Evolutionary conservation across 768 basidiomycete species (phyloP).

Genomic region (Pleurotus salmoneostramineus): DNA sequence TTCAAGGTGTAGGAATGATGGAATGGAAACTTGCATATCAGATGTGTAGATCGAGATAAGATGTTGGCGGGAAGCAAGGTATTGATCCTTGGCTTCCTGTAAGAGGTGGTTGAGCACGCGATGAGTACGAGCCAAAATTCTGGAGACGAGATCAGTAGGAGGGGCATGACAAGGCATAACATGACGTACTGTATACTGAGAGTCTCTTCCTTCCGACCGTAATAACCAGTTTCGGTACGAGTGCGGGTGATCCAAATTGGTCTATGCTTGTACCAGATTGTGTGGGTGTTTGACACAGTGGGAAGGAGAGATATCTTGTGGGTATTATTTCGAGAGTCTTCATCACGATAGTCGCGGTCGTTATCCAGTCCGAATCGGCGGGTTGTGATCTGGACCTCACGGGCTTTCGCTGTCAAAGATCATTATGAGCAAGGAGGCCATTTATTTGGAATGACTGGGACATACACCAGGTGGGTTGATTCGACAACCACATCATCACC

Average conservation of each 20-base stretch:
- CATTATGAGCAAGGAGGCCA: constrained; percentile 6
- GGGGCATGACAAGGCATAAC: not conserved
- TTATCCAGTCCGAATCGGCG: constrained; percentile 28
- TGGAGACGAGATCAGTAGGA: constrained; percentile 16
- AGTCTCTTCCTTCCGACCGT: constrained; percentile 29
- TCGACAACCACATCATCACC: constrained; percentile 69
- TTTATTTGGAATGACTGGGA: constrained; percentile 9
- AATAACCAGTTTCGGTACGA: constrained; percentile 28
- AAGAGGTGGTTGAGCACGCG: constrained; percentile 47
- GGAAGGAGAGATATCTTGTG: constrained; percentile 42
- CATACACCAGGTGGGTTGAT: constrained; percentile 57
- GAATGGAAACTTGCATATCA: constrained; percentile 27
- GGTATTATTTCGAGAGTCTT: constrained; percentile 20
- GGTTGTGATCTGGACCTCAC: constrained; percentile 51
- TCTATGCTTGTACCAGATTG: constrained; percentile 47
- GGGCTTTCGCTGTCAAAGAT: constrained; percentile 29
- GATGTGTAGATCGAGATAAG: constrained; percentile 51
- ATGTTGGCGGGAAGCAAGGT: constrained; percentile 47
- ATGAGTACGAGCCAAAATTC: constrained; percentile 47
- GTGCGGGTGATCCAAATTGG: constrained; percentile 35
- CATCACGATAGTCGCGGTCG: constrained; percentile 25
- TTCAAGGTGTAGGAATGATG: not conserved
- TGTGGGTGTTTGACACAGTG: constrained; percentile 30
- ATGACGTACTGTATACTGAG: constrained; percentile 35
- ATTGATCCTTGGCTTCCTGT: constrained; percentile 47